A percentile compares a stretch with the other conserved stretches of the same genome.
phyloP scores from a whole-genome alignment of 768 basidiomycete species.

The Tephrocybe sp. region DNA sequence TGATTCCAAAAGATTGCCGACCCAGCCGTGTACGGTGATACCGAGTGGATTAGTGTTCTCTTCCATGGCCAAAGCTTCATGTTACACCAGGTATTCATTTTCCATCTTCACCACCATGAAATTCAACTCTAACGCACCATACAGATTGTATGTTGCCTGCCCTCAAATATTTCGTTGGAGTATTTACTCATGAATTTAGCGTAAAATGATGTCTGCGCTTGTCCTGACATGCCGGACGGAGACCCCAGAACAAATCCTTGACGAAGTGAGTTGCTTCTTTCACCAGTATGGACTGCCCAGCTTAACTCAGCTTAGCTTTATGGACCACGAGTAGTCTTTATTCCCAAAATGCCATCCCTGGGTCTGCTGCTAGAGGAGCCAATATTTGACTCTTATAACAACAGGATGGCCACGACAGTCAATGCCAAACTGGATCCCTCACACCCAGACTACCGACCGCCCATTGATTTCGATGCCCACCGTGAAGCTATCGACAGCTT shows the following conservation, averaged over 20 bases:
- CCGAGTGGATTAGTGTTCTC: constrained; percentile 91
- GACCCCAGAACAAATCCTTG: constrained; percentile 72
- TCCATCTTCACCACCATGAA: background rate
- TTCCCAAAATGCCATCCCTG: constrained; percentile 95
- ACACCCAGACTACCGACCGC: constrained; percentile 63
- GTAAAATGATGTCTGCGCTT: constrained; percentile 93
- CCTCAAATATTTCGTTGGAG: constrained; percentile 13
- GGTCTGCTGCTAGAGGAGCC: constrained; percentile 90
- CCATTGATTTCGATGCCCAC: constrained; percentile 70
- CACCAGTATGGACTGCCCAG: background rate
- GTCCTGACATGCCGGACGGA: constrained; percentile 76
- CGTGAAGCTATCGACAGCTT: constrained; percentile 72
- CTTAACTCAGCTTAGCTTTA: constrained; percentile 51
- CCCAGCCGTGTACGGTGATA: constrained; percentile 85
- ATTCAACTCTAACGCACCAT: too few relatives aligned
- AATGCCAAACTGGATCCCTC: constrained; percentile 52
- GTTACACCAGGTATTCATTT: constrained; percentile 83
- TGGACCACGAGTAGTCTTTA: constrained; percentile 69
- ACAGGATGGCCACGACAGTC: constrained; percentile 40
- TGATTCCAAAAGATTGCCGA: constrained; percentile 57
- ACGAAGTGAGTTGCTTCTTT: constrained; percentile 47
- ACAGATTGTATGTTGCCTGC: constrained; percentile 46
- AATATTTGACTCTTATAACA: constrained; percentile 77
- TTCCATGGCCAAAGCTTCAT: constrained; percentile 99
- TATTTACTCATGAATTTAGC: constrained; percentile 46